Base-by-base conservation (phyloP, 257 asterid species). In the Ballota nigra region DNA sequence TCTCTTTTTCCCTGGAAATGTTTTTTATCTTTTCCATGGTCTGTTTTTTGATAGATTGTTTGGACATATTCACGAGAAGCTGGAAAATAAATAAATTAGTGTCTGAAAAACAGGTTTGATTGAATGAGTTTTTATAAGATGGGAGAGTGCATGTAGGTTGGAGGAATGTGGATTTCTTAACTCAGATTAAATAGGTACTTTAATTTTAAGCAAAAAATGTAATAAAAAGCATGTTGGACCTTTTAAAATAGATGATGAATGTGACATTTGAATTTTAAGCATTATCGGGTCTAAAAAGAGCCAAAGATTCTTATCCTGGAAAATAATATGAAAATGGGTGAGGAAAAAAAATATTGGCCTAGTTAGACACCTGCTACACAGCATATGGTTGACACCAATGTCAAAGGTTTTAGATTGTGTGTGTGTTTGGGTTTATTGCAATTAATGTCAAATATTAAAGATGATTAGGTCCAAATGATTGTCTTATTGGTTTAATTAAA, bases 151-250 rank as follows among this genome's bases (percentile, higher is more conserved):
- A 63, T 75, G 79, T 63, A 57, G 92, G 92, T 90, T 72, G 88
- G 88, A 73, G 56, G 58, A 77, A 78, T 81, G 87, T 84, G 83
- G 79, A 83, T 80, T 84, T 88, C 83, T 80, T 67, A 64, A 77
- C 77, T 72, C 73, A 33, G 22, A 47, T 76, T 66, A 15, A 47
- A 31, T 62, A 68, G 18, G 71, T 75, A 77, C 91, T 90, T 88
- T 22, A 80, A 68, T 47, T 31, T 81, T 64, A 82, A 88, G 91
- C 89, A 85, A 86, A 66, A 67, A 82, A 69, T 45, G 72, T 23
- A 53, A 15, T 43, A 72, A 82, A 73, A 80, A 72, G 75, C 57
- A 79, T 76, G 55, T 77, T 76, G 83, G 77, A 73, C 55, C n/a
- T 72, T 77, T 74, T 71, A 58, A 43, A 65, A 45, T 69, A 51